Conservation (phyloP, 192 early-diverging fungal genomes). For the Coemansia sp. region DNA sequence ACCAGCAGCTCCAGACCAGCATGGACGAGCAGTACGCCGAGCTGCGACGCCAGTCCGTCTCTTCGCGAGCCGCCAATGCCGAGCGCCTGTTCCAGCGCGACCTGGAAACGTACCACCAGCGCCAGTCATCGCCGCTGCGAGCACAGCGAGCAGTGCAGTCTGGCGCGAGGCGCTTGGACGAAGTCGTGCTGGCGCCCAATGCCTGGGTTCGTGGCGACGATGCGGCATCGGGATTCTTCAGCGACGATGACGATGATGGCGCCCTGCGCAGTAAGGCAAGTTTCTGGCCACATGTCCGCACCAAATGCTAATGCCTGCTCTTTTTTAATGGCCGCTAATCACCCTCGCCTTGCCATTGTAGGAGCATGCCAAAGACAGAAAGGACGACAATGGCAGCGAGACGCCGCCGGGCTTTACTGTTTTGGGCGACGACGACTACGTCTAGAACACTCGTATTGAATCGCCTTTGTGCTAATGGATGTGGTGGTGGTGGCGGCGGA, state of each 20-base stretch:
- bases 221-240: slow-evolving; percentile 16
- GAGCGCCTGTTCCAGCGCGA: slow-evolving; percentile 47
- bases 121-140: slow-evolving; percentile 6
- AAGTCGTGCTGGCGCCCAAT: slow-evolving; percentile 19
- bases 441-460: background rate
- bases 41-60: slow-evolving; percentile 22
- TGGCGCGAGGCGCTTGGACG: slow-evolving; percentile 3
- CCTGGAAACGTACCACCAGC: slow-evolving; percentile 34
- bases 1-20: slow-evolving; percentile 33
- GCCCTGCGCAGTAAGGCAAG: background rate
- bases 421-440: slow-evolving; percentile 18
- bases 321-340: background rate
- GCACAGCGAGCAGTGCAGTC: background rate
- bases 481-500: background rate
- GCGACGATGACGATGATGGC: slow-evolving; percentile 13
- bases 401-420: slow-evolving; percentile 7
- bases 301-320: background rate
- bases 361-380: background rate
- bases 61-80: slow-evolving; percentile 29
- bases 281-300: background rate
- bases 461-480: background rate
- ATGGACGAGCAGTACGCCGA: slow-evolving; percentile 51
- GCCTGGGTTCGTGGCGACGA: slow-evolving; percentile 10
- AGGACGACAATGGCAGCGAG: background rate
- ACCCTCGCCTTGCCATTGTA: background rate